Evolutionary conservation across 2,329 filamentous ascomycete genomes (phyloP), one percentile per base, ranked within the genome.

Genomic region (Penicillium concentricum): DNA sequence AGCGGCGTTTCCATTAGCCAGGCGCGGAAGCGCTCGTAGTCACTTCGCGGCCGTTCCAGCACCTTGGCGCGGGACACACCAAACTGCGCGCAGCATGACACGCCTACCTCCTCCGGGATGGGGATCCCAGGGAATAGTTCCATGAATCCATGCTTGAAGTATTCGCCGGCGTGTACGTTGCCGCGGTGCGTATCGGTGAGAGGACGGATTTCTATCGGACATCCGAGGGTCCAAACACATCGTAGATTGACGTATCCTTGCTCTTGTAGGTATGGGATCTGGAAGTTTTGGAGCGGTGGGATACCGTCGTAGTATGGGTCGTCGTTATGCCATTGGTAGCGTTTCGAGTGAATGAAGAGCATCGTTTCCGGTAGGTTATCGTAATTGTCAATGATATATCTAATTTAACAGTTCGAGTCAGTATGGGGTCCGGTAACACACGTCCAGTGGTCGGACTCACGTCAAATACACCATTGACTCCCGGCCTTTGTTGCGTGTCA

Each of bases 41-140:
- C 81, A 9, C 70, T 73, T 62, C 70, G 76, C 4, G 77, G 76
- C 26, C 78, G 73, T 60, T 78, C 70, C 16, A 66, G 68, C 13
- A 84, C 75, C 62, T 78, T 79, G 47, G 78, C 75, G 39, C 70
- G 74, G 0, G 79, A 80, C 1, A 80, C 80, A 0, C 78, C 81
- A 62, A 84, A 84, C 58, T 84, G 82, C 5, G 82, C 81, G 59
- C 82, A 84, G 62, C 82, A 84, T 26, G 77, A 78, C 2, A 79
- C 78, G 1, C 78, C 81, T 5, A 84, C 77, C 18, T 68, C 66
- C 13, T 74, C 63, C 0, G 82, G 82, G 0, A 77, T 66, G 1
- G 71, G 64, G 1, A 51, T 64, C 0, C 67, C 70, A 1, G 75
- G 75, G 57, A 84, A 83, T 4, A 84, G 62, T n/a, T 76, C 72